These are phyloP conservation scores for Cicer pinnatifidum DNA, from an alignment of 306 rosid species.

Conservation along the genomic window DNA sequence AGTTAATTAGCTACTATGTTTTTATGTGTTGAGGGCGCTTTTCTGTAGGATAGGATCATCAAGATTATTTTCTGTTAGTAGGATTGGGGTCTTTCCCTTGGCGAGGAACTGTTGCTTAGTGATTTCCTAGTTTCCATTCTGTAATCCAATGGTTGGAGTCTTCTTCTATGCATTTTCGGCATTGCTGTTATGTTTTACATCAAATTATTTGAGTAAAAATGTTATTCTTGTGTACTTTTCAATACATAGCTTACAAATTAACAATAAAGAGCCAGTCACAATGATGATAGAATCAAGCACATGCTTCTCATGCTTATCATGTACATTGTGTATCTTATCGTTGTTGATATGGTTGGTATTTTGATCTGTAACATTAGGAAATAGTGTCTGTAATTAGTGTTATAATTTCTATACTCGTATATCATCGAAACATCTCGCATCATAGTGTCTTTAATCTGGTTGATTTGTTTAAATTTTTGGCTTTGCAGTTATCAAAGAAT, in stretches of 20 bases:
- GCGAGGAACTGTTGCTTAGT: background rate
- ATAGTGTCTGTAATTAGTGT: background rate
- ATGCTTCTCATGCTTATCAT: background rate
- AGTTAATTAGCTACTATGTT: background rate
- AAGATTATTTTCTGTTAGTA: background rate
- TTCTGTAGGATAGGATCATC: background rate
- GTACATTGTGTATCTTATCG: background rate
- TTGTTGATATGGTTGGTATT: background rate
- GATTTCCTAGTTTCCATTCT: background rate
- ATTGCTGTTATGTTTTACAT: background rate
- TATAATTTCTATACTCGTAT: background rate
- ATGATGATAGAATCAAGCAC: background rate
- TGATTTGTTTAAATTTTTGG: slow-evolving; percentile 33
- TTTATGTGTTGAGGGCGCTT: background rate
- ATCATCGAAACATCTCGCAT: background rate
- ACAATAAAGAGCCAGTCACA: slow-evolving; percentile 6
- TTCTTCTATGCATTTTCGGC: background rate
- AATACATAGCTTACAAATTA: slow-evolving; percentile 6
- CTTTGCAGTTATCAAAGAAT: slow-evolving; percentile 77
- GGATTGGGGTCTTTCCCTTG: background rate
- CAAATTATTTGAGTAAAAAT: background rate
- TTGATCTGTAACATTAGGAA: background rate
- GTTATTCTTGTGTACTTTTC: background rate
- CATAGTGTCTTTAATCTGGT: slow-evolving; percentile 33
- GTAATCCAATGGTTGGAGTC: background rate